Conservation (phyloP, 768 basidiomycete genomes). For the Lactarius quietus region DNA sequence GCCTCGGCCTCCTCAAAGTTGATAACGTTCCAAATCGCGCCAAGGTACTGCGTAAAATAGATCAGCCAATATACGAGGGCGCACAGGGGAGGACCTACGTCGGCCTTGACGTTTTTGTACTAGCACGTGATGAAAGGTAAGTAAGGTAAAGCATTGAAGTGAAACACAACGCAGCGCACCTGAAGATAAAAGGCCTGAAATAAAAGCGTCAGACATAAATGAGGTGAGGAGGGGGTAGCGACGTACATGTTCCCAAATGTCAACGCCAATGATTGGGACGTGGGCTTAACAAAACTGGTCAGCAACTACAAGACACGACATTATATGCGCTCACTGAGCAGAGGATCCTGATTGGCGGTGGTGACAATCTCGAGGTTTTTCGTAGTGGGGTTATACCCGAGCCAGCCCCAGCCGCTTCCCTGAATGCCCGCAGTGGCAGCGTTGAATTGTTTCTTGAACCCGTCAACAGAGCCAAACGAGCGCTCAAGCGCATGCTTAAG, state of each 20-base stretch:
- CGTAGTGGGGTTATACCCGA: slow-evolving; percentile 65
- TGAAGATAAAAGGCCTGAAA: slow-evolving; percentile 22
- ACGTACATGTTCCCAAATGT: slow-evolving; percentile 88
- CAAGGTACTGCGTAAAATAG: slow-evolving; percentile 65
- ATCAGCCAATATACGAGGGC: neutral
- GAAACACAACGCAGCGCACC: neutral
- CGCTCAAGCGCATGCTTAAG: slow-evolving; percentile 72
- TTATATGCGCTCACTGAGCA: slow-evolving; percentile 47
- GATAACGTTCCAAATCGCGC: slow-evolving; percentile 93
- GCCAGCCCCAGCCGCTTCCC: slow-evolving; percentile 99
- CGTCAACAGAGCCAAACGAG: slow-evolving; percentile 86
- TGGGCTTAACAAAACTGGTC: slow-evolving; percentile 49
- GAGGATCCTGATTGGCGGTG: slow-evolving; percentile 95
- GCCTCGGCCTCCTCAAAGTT: slow-evolving; percentile 92
- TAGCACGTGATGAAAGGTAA: slow-evolving; percentile 31
- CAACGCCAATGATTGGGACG: slow-evolving; percentile 89
- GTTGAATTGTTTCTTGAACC: slow-evolving; percentile 83
- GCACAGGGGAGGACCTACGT: slow-evolving; percentile 52
- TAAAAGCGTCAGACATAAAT: slow-evolving; percentile 46
- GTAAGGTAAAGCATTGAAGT: neutral
- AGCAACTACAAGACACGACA: slow-evolving; percentile 1
- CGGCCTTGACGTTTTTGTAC: slow-evolving; percentile 91
- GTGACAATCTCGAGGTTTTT: slow-evolving; percentile 87
- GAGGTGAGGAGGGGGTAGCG: slow-evolving; percentile 31
- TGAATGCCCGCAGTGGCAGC: slow-evolving; percentile 87